Evolutionary conservation across 768 basidiomycete species (phyloP), one percentile per base, ranked within the genome.

Genomic region (Russula earlei): DNA sequence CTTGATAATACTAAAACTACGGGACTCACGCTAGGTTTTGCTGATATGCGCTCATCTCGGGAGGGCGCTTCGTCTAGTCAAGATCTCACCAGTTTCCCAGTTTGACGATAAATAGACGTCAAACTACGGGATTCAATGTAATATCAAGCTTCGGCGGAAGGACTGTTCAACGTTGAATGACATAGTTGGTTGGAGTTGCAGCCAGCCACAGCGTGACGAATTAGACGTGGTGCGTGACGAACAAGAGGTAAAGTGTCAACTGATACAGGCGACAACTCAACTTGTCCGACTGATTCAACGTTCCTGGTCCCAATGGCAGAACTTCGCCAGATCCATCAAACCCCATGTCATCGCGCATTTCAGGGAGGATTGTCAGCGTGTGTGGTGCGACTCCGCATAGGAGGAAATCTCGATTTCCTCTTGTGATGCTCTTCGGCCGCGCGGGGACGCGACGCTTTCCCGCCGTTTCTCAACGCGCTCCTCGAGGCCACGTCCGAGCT

Each of bases 381-480:
- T 49, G 29, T 42, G 52, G 42, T 62, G 58, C 52, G 53, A 36
- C 58, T 62, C 1, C 14, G 22, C 6, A 36, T 44, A 57, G 60
- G 57, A 5, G 50, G 47, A 33, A 34, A 31, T n/a, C 44, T 61
- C 24, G 44, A 54, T 44, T 22, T 41, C 8, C 36, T 61, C 2
- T 20, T 61, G 78, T 86, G 50, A 93, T 94, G 91, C 76, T 95
- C 17, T 95, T 95, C 64, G 82, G 82, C 42, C 78, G 83, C 37
- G 66, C 69, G 2, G 41, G n/a, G 53, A 3, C 36, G 17, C 36
- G 51, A 54, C 15, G 77, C 80, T 14, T 72, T 91, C 24, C 87
- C 88, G 9, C 65, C 71, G 2, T 70, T 81, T 49, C 70, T 92
- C 38, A 61, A 72, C 25, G 62, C 72, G 34, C 74, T 92, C 8